Conservation (phyloP, 768 basidiomycete genomes). For the Lentinula sp. region DNA sequence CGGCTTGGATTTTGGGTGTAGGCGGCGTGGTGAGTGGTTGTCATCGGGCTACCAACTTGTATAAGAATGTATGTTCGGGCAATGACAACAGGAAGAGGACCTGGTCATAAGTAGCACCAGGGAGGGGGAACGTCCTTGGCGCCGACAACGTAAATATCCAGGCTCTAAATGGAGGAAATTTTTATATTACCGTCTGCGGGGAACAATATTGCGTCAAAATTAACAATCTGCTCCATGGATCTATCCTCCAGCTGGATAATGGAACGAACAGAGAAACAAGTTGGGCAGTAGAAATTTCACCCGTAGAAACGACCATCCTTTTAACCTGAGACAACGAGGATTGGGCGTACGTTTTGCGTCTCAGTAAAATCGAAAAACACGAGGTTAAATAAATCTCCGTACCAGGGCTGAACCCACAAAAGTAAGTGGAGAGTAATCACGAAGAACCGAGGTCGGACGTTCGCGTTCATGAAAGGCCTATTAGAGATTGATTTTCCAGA, state of each 20-base stretch:
- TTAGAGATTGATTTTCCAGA: neutral
- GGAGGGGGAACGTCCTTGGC: constrained; percentile 59
- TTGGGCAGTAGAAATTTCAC: neutral
- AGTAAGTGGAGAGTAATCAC: neutral
- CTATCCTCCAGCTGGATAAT: constrained; percentile 1
- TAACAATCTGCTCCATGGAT: constrained; percentile 57
- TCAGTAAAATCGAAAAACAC: constrained; percentile 15
- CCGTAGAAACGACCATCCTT: neutral
- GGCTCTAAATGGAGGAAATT: neutral
- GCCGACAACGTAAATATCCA: constrained; percentile 1
- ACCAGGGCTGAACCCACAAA: neutral
- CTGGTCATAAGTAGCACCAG: constrained; percentile 74
- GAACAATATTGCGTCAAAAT: constrained; percentile 71
- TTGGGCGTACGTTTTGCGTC: constrained; percentile 4
- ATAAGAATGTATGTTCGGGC: neutral
- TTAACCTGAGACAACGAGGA: constrained; percentile 20
- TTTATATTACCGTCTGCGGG: constrained; percentile 54
- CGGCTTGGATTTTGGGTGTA: constrained; percentile 45
- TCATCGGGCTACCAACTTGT: constrained; percentile 30
- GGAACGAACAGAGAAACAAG: constrained; percentile 1
- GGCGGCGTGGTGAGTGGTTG: constrained; percentile 36
- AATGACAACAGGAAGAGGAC: constrained; percentile 20
- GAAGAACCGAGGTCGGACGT: neutral
- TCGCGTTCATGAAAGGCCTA: neutral
- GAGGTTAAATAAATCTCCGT: constrained; percentile 23